Evolutionary conservation across 441 rosid species (phyloP).

Genomic region (Raphanus hybrid): DNA sequence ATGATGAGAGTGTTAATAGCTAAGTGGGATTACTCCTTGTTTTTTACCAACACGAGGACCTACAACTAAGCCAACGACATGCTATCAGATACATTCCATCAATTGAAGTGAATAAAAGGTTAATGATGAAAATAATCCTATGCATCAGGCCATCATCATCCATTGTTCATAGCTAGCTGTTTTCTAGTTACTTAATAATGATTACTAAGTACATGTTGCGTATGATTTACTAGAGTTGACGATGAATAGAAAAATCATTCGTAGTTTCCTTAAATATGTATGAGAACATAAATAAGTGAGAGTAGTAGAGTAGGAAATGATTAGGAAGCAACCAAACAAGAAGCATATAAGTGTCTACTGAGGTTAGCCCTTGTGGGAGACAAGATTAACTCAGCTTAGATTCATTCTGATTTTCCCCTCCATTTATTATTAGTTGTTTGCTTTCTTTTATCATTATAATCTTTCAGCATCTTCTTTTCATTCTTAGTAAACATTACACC

Average conservation of each 20-base stretch:
- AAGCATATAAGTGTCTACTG: conserved; percentile 14
- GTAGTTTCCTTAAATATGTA: background rate
- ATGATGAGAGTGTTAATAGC: conserved; percentile 1
- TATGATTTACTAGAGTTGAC: conserved; percentile 16
- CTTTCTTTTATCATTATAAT: conserved; percentile 2
- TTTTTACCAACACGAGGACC: conserved; percentile 1
- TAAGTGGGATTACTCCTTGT: background rate
- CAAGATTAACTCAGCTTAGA: conserved; percentile 42
- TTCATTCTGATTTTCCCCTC: conserved; percentile 24
- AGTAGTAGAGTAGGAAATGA: conserved; percentile 35
- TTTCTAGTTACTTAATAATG: conserved; percentile 7
- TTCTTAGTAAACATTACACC: conserved; percentile 30
- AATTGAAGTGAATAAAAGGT: conserved; percentile 4
- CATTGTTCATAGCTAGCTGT: conserved; percentile 7
- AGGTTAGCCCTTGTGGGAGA: conserved; percentile 48
- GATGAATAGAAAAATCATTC: background rate
- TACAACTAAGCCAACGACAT: background rate
- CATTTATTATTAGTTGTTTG: conserved; percentile 16
- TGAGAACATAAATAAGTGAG: conserved; percentile 4
- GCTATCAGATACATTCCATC: background rate
- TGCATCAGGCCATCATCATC: background rate
- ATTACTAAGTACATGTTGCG: background rate
- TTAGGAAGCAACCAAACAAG: conserved; percentile 41
- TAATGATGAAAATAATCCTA: background rate
- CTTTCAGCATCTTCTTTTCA: conserved; percentile 24